A percentile compares a stretch with the other conserved stretches of the same genome.
Evolutionary conservation across 768 basidiomycete species (phyloP).

Genomic region (Leccinum incarnatum): DNA sequence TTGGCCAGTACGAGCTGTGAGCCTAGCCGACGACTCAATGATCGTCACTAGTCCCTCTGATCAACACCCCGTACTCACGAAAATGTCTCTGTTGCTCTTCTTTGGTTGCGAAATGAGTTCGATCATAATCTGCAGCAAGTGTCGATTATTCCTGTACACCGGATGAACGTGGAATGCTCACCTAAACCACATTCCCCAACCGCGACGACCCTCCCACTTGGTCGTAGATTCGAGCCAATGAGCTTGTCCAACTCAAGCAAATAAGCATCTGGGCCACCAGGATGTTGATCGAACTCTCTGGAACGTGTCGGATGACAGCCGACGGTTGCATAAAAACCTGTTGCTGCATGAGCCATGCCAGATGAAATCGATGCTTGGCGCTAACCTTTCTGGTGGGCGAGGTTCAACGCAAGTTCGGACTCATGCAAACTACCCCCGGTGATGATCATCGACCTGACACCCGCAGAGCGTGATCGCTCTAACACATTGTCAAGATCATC

Average conservation of each 20-base stretch:
- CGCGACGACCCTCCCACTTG: conserved; percentile 61
- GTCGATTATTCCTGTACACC: not conserved
- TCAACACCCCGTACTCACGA: conserved; percentile 38
- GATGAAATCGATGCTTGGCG: not conserved
- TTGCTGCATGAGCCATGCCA: not conserved
- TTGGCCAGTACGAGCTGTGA: conserved; percentile 65
- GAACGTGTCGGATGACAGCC: conserved; percentile 82
- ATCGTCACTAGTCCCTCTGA: not conserved
- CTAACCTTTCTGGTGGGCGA: conserved; percentile 59
- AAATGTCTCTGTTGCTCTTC: conserved; percentile 65
- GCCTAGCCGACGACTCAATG: conserved; percentile 24
- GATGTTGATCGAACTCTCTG: conserved; percentile 58
- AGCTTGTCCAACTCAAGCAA: conserved; percentile 55
- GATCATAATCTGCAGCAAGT: conserved; percentile 62
- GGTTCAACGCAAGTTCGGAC: conserved; percentile 52
- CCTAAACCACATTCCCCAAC: conserved; percentile 82
- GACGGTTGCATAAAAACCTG: conserved; percentile 68
- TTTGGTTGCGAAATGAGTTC: conserved; percentile 59
- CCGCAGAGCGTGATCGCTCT: conserved; percentile 52
- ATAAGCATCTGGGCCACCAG: conserved; percentile 59
- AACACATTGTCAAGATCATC: conserved; percentile 66
- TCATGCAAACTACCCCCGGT: conserved; percentile 73
- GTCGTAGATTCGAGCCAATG: conserved; percentile 46
- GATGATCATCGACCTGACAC: conserved; percentile 69
- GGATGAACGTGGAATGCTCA: conserved; percentile 22